phyloP scores from a whole-genome alignment of 2,329 filamentous ascomycete genomes.

The Westerdykella aurantiaca region DNA sequence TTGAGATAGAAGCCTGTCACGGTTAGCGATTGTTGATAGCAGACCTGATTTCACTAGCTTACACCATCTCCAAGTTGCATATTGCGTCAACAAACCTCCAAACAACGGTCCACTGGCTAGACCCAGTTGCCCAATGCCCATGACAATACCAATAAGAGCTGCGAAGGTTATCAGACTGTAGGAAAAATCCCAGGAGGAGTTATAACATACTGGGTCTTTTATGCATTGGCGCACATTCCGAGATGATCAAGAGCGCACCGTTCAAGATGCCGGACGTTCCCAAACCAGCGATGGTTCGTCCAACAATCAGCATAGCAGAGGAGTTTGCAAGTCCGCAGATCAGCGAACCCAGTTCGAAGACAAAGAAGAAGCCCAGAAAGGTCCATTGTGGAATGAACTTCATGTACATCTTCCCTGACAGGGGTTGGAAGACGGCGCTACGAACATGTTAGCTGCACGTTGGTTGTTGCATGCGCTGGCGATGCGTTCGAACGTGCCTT shows the following conservation, averaged over 20 bases:
- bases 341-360: conserved; percentile 5
- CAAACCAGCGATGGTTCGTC: conserved; percentile 4
- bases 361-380: conserved; percentile 1
- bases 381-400: conserved; percentile 1
- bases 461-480: background rate
- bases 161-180: background rate
- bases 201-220: conserved; percentile 1
- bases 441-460: background rate
- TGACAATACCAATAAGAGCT: background rate
- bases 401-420: conserved; percentile 4
- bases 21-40: too few species aligned
- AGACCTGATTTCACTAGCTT: too few species aligned
- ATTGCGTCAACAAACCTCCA: conserved; percentile 2
- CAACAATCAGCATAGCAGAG: conserved; percentile 4
- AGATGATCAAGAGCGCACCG: conserved; percentile 2
- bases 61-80: conserved; percentile 4
- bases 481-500: conserved; percentile 1
- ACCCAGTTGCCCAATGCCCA: background rate
- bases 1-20: too few species aligned
- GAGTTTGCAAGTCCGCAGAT: conserved; percentile 3
- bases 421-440: conserved; percentile 1
- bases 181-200: background rate
- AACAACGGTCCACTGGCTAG: conserved; percentile 3
- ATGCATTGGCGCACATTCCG: conserved; percentile 1
- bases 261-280: conserved; percentile 4